phyloP scores from a whole-genome alignment of 129 eudicot genomes.

The carrot (Daucus carota) region DNA sequence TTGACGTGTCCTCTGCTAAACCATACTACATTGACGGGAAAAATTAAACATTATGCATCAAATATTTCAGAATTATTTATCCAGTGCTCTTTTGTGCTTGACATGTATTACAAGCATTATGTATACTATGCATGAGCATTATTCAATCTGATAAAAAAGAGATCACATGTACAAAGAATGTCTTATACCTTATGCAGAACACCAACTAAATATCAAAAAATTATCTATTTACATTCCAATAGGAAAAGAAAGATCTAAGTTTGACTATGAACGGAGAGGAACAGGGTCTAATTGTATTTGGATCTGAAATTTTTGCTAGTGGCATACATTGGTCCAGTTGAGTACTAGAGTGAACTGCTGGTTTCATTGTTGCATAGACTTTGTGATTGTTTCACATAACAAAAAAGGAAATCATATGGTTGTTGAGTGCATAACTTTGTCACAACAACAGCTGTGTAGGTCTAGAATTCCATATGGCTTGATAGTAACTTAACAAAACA shows the following conservation, averaged over 20 bases:
- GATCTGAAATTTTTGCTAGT: not conserved
- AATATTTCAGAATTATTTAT: not conserved
- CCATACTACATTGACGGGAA: slow-evolving; percentile 55
- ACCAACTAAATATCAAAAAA: not conserved
- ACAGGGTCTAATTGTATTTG: not conserved
- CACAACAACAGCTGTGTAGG: not conserved
- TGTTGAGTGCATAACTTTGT: not conserved
- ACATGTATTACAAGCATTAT: not conserved
- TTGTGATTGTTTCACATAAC: not conserved
- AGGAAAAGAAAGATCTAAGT: not conserved
- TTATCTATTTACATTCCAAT: not conserved
- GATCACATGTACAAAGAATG: not conserved
- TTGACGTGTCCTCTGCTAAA: slow-evolving; percentile 89
- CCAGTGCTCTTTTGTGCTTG: not conserved
- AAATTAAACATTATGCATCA: not conserved
- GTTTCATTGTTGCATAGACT: not conserved
- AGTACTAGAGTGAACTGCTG: not conserved
- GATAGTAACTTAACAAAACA: not conserved
- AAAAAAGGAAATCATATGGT: not conserved
- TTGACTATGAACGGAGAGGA: not conserved
- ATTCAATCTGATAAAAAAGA: not conserved
- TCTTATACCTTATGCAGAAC: not conserved
- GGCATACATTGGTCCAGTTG: not conserved
- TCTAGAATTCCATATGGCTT: not conserved
- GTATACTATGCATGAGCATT: not conserved